Conservation (phyloP, 129 eudicot species). For the Flaveria bidentis region DNA sequence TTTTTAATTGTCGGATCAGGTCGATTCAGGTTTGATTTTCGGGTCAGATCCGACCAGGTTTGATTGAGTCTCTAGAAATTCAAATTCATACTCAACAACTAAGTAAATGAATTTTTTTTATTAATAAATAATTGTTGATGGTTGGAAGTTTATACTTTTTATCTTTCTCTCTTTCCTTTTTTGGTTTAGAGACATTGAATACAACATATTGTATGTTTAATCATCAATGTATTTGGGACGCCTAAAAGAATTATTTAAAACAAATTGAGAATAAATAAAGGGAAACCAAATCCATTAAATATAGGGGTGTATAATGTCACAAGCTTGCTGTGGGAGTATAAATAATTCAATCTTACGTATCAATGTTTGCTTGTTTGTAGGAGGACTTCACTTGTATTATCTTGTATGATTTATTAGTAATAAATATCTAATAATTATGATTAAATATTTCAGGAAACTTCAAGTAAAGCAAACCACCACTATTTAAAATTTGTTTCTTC, state of each 20-base stretch:
- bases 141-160: conserved; percentile 11
- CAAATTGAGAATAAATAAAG: conserved; percentile 5
- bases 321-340: conserved; percentile 35
- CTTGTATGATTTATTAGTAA: neutral
- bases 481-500: conserved; percentile 3
- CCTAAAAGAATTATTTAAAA: neutral
- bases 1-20: no score
- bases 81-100: neutral
- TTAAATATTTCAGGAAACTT: neutral
- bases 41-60: neutral
- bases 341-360: conserved; percentile 31
- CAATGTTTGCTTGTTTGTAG: conserved; percentile 36
- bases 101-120: neutral
- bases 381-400: conserved; percentile 12
- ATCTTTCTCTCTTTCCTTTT: neutral
- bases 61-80: neutral
- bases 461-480: conserved; percentile 23
- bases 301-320: conserved; percentile 26
- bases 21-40: no score
- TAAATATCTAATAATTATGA: neutral
- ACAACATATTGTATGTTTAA: conserved; percentile 17
- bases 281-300: conserved; percentile 29
- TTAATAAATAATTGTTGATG: neutral
- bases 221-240: conserved; percentile 1
- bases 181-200: conserved; percentile 26